Evolutionary conservation across 1,139 yeast genomes (phyloP), one percentile per base, ranked within the genome.

Genomic region (Zhuliangozyma blackwelliae): DNA sequence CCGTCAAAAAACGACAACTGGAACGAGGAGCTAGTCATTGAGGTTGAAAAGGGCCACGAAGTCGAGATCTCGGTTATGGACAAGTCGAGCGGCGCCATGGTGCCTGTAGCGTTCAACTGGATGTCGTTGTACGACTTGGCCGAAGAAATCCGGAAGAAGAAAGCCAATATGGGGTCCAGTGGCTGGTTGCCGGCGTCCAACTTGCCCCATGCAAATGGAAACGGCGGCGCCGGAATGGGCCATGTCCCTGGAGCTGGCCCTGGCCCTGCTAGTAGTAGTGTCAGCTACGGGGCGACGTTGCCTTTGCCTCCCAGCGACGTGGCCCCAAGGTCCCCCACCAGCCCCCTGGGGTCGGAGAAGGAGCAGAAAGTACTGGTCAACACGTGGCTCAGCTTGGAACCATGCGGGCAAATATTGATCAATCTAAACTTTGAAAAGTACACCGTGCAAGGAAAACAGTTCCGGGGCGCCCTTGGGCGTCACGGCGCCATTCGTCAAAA

Each of bases 401-500:
- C 98, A 5, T 82, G 89, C 5, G 98, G 98, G 20, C 96, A 89
- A 59, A 81, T 92, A 35, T 69, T 85, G 43, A 59, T 92, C 34
- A 77, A 82, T 9, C 64, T 90, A 25, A 85, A 94, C 5, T 92
- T 92, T 55, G 87, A 83, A 39, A 90, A 90, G 54, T 58, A 69
- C 2, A 76, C 74, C 38, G 68, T 72, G 35, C 66, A 72, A 10
- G 66, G 77, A 12, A 79, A 77, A 21, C 74, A 70, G 36, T 75
- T 75, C 36, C 66, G 76, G 60, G 88, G 85, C 13, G 88, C 87
- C 0, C 75, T 92, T 45, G 97, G 96, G 16, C 95, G 98, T 71
- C 96, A 90, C 58, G 97, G 97, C 63, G 98, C 98, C 43, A 92
- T 92, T 48, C 83, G 96, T 53, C 94, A 88, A 61, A 81, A 87